Percentiles rank a stretch among this genome's conserved stretches.
These are phyloP conservation scores for Aspergillus viridinutans DNA, from an alignment of 2,329 filamentous ascomycete species.

Conservation along the genomic window DNA sequence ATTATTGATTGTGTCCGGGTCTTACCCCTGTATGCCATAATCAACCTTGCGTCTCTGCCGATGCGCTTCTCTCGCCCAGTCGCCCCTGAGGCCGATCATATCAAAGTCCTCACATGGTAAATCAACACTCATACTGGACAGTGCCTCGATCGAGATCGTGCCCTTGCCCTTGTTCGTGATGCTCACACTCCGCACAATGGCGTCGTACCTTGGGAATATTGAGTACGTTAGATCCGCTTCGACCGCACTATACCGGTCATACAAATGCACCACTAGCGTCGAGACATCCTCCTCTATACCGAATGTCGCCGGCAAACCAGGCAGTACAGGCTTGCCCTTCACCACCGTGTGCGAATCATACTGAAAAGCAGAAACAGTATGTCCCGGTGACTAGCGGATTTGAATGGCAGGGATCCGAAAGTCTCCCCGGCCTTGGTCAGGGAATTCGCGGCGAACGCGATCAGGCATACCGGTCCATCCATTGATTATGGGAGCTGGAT, in stretches of 20 bases:
- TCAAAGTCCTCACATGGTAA: conserved; percentile 58
- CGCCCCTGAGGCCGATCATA: conserved; percentile 59
- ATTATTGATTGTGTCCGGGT: background rate
- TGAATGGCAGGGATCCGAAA: conserved; percentile 59
- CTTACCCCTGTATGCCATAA: conserved; percentile 54
- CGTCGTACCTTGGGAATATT: conserved; percentile 59
- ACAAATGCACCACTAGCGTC: conserved; percentile 55
- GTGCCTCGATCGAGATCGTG: conserved; percentile 52
- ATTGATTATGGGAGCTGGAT: conserved; percentile 29
- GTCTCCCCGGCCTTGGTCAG: conserved; percentile 61
- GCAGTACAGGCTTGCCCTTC: conserved; percentile 53
- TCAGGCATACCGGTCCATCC: conserved; percentile 54
- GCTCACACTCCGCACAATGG: conserved; percentile 58
- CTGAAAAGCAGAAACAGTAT: conserved; percentile 55
- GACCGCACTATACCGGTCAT: conserved; percentile 56
- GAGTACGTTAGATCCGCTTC: conserved; percentile 60
- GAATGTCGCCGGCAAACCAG: conserved; percentile 58
- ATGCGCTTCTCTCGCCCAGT: conserved; percentile 59
- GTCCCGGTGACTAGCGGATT: conserved; percentile 55
- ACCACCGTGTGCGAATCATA: conserved; percentile 56
- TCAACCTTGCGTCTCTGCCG: conserved; percentile 53
- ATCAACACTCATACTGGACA: conserved; percentile 60
- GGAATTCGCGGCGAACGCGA: conserved; percentile 58
- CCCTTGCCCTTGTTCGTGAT: conserved; percentile 56
- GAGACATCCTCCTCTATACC: conserved; percentile 54